Base-by-base conservation (phyloP, 768 basidiomycete species). In the Pulveroboletus sp. region DNA sequence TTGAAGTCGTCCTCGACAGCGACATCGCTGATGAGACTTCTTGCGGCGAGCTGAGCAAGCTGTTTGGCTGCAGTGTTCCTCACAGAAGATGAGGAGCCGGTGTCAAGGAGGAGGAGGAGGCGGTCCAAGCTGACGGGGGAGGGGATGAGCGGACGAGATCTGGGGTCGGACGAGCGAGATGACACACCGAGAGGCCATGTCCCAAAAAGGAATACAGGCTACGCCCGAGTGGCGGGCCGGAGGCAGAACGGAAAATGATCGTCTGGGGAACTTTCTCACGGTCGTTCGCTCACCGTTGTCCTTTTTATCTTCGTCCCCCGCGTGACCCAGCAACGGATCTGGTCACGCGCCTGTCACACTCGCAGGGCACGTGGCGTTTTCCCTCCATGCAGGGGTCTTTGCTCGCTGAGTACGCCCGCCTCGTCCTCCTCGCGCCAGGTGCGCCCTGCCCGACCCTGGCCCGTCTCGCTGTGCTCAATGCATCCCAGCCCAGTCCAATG, bases 51-150 rank as follows among this genome's bases (percentile, higher is more conserved):
- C 55, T 94, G 90, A 0, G 93, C 93, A 39, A 99, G 77, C 67
- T 99, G 96, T 62, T 92, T 93, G 5, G 94, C 94, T 0, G 96
- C 95, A n/a, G 96, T 96, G 55, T 83, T 83, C 64, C 94, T 82
- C 57, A 99, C 86, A 43, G 88, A 86, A 37, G 79, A 71, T 3
- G 93, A 93, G 11, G 95, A 94, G 39, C 96, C 96, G 33, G 93
- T 93, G 68, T 97, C 94, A 55, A 99, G 82, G 39, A 99, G 80
- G 61, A 91, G 80, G 67, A 99, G 85, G 74, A 99, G 87, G 70
- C 96, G 86, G 79, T 98, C 96, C 75, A 97, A 84, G 76, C 94
- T 95, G 44, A 8, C 1, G 21, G 21, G 21, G 21, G 11, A n/a
- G 10, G 40, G 9, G 41, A 46, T 46, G 26, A 46, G 44, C 33